Evolutionary conservation across 2,329 filamentous ascomycete species (phyloP), one percentile per base, ranked within the genome.

Genomic region (Pseudocercospora vitis): DNA sequence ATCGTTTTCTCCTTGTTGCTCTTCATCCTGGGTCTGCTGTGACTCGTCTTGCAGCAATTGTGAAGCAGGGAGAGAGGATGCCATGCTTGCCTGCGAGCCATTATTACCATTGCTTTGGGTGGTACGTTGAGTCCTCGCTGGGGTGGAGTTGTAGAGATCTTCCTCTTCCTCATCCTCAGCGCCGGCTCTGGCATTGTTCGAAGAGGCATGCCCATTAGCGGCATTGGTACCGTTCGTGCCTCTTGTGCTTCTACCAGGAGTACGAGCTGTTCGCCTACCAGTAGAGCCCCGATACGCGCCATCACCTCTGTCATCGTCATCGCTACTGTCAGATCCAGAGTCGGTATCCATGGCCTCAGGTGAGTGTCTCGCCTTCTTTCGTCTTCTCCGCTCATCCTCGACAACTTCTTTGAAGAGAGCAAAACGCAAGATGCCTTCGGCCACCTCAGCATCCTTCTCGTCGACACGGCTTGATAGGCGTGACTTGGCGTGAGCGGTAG

Each of bases 331-430:
- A 16, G 58, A 59, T 7, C 82, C 81, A 32, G 81, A 82, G 18
- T 85, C 68, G 67, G 84, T 69, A 5, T 74, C 76, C 73, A 78
- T 76, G 11, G 72, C 74, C 46, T 81, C 78, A 12, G 81, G 76
- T 28, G 79, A 78, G 24, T 80, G 78, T 4, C 81, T 87, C 64
- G 88, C 86, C 72, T 89, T 86, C 64, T 91, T 83, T 73, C 94
- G 87, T 78, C 92, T 94, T 63, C 85, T 82, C 53, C 91, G 88
- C 70, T 91, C 86, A 60, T 82, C 79, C 62, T 83, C 80, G 3
- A 96, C 80, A 0, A 99, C 86, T 75, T 99, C 94, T 71, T 97
- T 97, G 81, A 99, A 99, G 29, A 99, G 80, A 2, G 94, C 95
- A 68, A 96, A 99, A 14, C 94, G 84, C 26, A 99, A 76, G 61